Base-by-base conservation (phyloP, 2,329 filamentous ascomycete genomes). In the Gyromitra esculenta region DNA sequence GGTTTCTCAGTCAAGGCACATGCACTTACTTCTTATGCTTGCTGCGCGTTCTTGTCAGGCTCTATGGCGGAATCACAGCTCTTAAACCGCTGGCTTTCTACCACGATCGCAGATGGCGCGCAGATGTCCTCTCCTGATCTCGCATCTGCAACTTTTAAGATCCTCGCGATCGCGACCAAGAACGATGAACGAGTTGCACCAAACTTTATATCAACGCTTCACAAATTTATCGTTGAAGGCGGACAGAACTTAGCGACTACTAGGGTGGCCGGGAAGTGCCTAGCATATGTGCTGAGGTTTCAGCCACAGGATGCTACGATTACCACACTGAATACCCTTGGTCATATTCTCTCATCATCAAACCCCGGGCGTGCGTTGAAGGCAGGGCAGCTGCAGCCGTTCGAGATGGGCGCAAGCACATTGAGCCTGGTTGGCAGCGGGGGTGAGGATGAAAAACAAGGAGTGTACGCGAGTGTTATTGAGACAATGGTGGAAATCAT, bases 401-500 rank as follows among this genome's bases (percentile, higher is more conserved):
- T 79, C 68, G 79, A 80, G 45, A 80, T 73, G 88, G 79, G 67
- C 1, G 92, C 91, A 43, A 96, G 93, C 82, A 88, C 91, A 50
- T 92, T 97, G 70, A 97, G 95, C 1, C 84, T 99, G 35, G 88
- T 90, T 35, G 86, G 91, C 48, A 89, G 87, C 77, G 71, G 75
- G 37, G 90, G 90, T 21, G 92, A 96, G 60, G 93, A 96, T 81
- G 94, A 97, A 78, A 91, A 89, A 0, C 89, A 90, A 3, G 85
- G 89, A 39, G 90, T 94, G 0, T 94, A 96, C 82, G 89, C 90
- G 45, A 96, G 95, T 78, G 91, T 98, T n/a, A 90, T 98, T n/a
- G 91, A 96, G 82, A 93, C 95, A 0, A 95, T 99, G 77, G 95
- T 96, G 73, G 91, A 90, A n/a, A 93, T 99, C 82, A 93, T 96